Conservation (phyloP, 2,329 filamentous ascomycete species). For the Annulohypoxylon truncatum region DNA sequence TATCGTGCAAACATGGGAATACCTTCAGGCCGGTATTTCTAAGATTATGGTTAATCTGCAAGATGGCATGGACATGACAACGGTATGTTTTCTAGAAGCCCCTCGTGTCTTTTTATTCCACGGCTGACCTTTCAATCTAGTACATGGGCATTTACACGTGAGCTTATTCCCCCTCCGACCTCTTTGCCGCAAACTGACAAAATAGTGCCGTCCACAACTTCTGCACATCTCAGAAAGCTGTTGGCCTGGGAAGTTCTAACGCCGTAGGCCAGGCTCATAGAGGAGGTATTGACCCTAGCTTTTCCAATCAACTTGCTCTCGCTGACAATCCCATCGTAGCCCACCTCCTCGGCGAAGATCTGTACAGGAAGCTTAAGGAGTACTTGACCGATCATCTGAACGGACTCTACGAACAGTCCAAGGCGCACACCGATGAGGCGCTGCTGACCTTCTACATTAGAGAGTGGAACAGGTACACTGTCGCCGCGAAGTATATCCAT, state of each 20-base stretch:
- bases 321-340: slow-evolving; percentile 63
- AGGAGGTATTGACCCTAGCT: slow-evolving; percentile 68
- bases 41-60: slow-evolving; percentile 94
- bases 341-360: slow-evolving; percentile 92
- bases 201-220: slow-evolving; percentile 94
- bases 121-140: slow-evolving; percentile 52
- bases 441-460: slow-evolving; percentile 93
- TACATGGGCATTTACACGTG: slow-evolving; percentile 98
- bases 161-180: slow-evolving; percentile 40
- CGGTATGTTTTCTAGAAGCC: slow-evolving; percentile 61
- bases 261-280: slow-evolving; percentile 69
- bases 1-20: slow-evolving; percentile 77
- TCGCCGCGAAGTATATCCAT: slow-evolving; percentile 96
- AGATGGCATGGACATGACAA: slow-evolving; percentile 92
- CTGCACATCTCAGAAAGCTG: slow-evolving; percentile 96
- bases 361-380: slow-evolving; percentile 89
- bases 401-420: slow-evolving; percentile 77
- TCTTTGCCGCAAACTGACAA: slow-evolving; percentile 51
- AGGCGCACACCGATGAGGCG: slow-evolving; percentile 87
- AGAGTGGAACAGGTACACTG: slow-evolving; percentile 96
- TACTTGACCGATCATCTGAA: slow-evolving; percentile 85
- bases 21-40: slow-evolving; percentile 87
- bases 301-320: slow-evolving; percentile 20
- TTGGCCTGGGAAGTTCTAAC: slow-evolving; percentile 63
- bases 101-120: background rate